phyloP scores from a whole-genome alignment of 768 basidiomycete genomes.

The Nevesoporus exiguus region DNA sequence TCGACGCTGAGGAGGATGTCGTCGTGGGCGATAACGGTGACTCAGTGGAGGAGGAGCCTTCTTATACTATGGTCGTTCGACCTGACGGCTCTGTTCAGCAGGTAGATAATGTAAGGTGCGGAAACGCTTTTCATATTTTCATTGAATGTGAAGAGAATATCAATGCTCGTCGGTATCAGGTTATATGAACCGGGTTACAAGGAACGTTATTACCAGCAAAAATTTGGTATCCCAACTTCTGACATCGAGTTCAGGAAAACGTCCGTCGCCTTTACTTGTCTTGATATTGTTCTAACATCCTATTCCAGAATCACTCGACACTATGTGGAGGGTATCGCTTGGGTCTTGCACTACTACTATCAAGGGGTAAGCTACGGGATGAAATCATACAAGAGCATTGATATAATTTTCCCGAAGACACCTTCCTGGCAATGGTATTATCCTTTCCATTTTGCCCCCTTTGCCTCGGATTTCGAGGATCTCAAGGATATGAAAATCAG shows the following conservation, averaged over 20 bases:
- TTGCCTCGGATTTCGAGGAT: conserved; percentile 89
- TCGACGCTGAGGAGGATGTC: conserved; percentile 27
- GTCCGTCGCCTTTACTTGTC: conserved; percentile 43
- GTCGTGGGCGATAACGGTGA: conserved; percentile 37
- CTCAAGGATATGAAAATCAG: conserved; percentile 73
- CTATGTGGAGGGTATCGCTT: conserved; percentile 93
- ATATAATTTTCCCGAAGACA: conserved; percentile 44
- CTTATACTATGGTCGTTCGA: conserved; percentile 70
- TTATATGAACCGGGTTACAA: conserved; percentile 96
- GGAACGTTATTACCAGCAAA: conserved; percentile 91
- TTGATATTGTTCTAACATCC: conserved; percentile 5
- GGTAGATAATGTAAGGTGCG: conserved; percentile 88
- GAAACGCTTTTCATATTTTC: conserved; percentile 13
- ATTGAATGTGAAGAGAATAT: neutral
- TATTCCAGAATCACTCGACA: conserved; percentile 60
- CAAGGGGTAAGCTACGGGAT: conserved; percentile 70
- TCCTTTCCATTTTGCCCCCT: conserved; percentile 97
- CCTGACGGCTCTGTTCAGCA: conserved; percentile 93
- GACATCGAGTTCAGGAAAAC: conserved; percentile 69
- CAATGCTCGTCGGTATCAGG: conserved; percentile 39
- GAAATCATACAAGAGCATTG: conserved; percentile 4
- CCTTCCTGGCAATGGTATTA: conserved; percentile 99
- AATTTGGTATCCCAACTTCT: conserved; percentile 75
- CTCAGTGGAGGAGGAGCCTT: conserved; percentile 46
- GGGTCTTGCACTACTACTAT: conserved; percentile 98